Evolutionary conservation across 345 rosid species (phyloP), one percentile per base, ranked within the genome.

Genomic region (Durio zibethinus): DNA sequence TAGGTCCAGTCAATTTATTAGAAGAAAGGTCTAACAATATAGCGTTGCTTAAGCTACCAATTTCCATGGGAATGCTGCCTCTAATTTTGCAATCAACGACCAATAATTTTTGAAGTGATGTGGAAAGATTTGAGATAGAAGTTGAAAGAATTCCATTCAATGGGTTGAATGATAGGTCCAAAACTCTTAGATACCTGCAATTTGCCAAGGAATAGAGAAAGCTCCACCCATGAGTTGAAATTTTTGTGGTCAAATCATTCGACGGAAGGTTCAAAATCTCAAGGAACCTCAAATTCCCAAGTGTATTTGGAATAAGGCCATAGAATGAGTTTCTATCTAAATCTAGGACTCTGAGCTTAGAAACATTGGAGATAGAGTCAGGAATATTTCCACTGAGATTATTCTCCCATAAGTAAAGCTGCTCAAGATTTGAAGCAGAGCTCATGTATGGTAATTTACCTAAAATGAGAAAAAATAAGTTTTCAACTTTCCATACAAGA

Each of bases 391-490:
- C 81, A 1, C 29, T 21, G 4, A 77, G 48, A 35, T 67, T 4
- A 60, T 80, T 83, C 0, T 0, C 7, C 15, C 11, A 2, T 9
- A 80, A n/a, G 21, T 0, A 5, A 8, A 83, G 76, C 23, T 53
- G 29, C 53, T 25, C 45, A 33, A 83, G 73, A 43, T 76, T 72
- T 29, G 82, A 78, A 64, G 14, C 3, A 10, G 48, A 79, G 78
- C 0, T 4, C 1, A 16, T 74, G 65, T 52, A 1, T 43, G 48
- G 48, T 11, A 43, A 11, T 9, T 43, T 10, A 10, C 48, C 48
- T 43, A 10, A 2, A 43, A 43, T 1, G 10, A 43, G 10, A 10
- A 43, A 1, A 10, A 10, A 43, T 1, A 1, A 43, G 48, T 10
- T 9, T 10, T 0, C 48, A 11, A 10, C 14, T 0, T 43, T 43